Evolutionary conservation across 305 asterid genomes (phyloP), one percentile per base, ranked within the genome.

Genomic region (Fraxinus angustifolia): DNA sequence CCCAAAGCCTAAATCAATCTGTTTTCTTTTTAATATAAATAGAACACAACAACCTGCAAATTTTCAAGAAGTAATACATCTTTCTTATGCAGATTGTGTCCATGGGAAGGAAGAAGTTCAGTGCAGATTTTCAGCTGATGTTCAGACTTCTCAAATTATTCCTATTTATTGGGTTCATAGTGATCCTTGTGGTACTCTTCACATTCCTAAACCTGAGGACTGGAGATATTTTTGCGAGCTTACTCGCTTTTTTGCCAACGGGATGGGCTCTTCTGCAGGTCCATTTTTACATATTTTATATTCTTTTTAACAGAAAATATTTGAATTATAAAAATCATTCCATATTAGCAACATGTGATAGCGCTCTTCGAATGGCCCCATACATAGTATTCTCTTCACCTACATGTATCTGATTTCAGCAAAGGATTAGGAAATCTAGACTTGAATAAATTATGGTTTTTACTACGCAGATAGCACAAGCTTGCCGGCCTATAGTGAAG

Each of bases 211-310:
- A 87, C 34, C 98, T 96, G 74, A 94, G 97, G 2, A 83, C 90
- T 4, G 89, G 91, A 68, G 99, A 96, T 78, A 90, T 93, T 0
- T 93, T 92, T 19, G 90, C 97, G 56, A 87, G 98, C 88, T 88
- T 94, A 80, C 80, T 96, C 78, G 98, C 97, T 34, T 96, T 96
- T 91, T 80, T 94, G 82, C 98, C 99, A n/a, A 93, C 98, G 2
- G 98, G 98, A 80, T 96, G 99, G 98, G 97, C 97, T 81, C 90
- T 96, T 77, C 90, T 96, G 45, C 93, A 76, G 97, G 97, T 92
- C 48, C 48, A 1, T 6, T 33, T 6, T n/a, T 17, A n/a, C 76
- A 34, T 72, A 48, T 33, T 72, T 34, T 3, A 31, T 65, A 65
- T 65, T 65, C 26, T 67, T 67, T 67, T 67, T 28, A 12, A 30